Evolutionary conservation across 2,329 filamentous ascomycete genomes (phyloP), one percentile per base, ranked within the genome.

Genomic region (Rhytidhysteron rufulum): DNA sequence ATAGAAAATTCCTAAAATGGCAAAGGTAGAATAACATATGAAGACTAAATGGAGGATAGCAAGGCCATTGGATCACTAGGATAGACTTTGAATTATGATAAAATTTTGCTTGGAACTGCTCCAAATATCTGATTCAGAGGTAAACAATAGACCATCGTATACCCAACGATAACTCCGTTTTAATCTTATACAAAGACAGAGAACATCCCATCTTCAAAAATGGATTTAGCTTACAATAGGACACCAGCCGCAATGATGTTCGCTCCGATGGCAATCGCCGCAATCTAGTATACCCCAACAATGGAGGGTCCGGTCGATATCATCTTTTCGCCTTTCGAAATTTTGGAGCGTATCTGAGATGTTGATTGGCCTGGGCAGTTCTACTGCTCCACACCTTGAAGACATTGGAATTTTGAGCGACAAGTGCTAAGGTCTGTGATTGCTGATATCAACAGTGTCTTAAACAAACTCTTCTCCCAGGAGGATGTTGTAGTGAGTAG

Each of bases 211-310:
- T 16, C 24, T n/a, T 16, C 2, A 37, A 27, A 15, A 39, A 30
- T n/a, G 25, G 21, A 39, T 24, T 9, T 5, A 10, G 62, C 64
- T 51, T 45, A 68, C 66, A 25, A 63, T 63, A 1, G 68, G 62
- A 51, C 70, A 72, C 70, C 70, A 72, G 17, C 68, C 68, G 45
- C 69, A 72, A 33, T 49, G 50, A 0, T 55, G 59, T 5, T 58
- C 43, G 41, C 57, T 62, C 6, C 58, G 47, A 47, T 63, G 60
- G 22, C 62, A 65, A 40, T 65, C 62, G 4, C 62, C 62, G 40
- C 62, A 65, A 32, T 65, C 62, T 6, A 22, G 39, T 21, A 59
- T 59, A 1, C 60, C 60, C 62, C 62, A 65, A 38, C 62, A 65
- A 20, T 52, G 47, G n/a, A 49, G 40, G 15, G 64, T 37, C 27